Base-by-base conservation (phyloP, 2,329 filamentous ascomycete genomes). In the Alternaria brassicicola region DNA sequence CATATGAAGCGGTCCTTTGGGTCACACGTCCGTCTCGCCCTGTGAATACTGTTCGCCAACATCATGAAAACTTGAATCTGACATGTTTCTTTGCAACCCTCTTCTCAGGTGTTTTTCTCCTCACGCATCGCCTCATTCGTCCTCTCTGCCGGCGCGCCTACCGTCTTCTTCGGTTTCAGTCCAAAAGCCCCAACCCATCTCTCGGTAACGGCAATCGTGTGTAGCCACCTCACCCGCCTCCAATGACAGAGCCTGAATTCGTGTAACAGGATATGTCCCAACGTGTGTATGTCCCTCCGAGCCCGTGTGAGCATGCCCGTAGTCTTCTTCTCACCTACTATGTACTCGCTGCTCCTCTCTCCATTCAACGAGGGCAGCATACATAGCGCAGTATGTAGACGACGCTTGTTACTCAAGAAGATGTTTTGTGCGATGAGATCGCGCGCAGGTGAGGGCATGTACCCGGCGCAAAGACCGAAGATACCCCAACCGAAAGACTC, bases 401-500 rank as follows among this genome's bases (percentile, higher is more conserved):
- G 61, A 8, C 31, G n/a, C 33, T 64, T 68, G 15, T 65, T 52
- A 1, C 35, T 25, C 4, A 33, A 30, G 25, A 70, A 66, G 12
- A 46, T 19, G 47, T 55, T 49, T 15, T 36, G 17, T 21, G 33
- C 26, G 39, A 19, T 31, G 31, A 55, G 10, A 28, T 54, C 15
- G 38, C 23, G 35, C 13, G 21, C 12, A 4, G n/a, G 46, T 26
- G 47, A 46, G 15, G 53, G 52, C 12, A 65, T 55, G 35, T 67
- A 66, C 10, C 68, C 69, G 8, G 67, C 46, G 5, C 61, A 52
- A 13, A 71, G 38, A 5, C 61, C 67, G 6, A 41, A 62, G 1
- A 70, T 43, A 3, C 62, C 66, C 66, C 69, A 71, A 0, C 60
- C 65, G 21, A 67, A 68, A 1, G 52, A 57, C 39, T 67, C 65